Conservation (phyloP, 768 basidiomycete species). For the Cyclocybe aegerita region DNA sequence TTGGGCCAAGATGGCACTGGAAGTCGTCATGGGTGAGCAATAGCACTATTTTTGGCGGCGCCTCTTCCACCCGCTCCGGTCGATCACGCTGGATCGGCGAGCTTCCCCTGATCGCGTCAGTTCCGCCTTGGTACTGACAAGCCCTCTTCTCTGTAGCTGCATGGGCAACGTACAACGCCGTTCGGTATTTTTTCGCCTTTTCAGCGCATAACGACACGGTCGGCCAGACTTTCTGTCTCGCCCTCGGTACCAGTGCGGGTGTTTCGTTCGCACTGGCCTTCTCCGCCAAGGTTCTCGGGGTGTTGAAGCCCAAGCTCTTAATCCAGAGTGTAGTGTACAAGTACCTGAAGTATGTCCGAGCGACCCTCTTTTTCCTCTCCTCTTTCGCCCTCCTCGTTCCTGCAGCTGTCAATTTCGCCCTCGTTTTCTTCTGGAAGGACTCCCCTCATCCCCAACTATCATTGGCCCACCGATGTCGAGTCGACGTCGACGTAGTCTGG, state of each 20-base stretch:
- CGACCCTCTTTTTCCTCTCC: constrained; percentile 39
- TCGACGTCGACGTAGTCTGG: constrained; percentile 72
- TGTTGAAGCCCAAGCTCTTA: constrained; percentile 38
- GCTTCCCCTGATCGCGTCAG: not conserved
- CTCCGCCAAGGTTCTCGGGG: constrained; percentile 35
- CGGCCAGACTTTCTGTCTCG: constrained; percentile 44
- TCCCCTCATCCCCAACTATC: constrained; percentile 31
- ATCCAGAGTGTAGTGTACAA: constrained; percentile 28
- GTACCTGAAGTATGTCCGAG: constrained; percentile 27
- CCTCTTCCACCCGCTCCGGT: no score
- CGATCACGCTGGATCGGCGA: not conserved
- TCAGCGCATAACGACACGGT: constrained; percentile 35
- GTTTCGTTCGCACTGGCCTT: constrained; percentile 39
- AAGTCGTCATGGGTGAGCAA: constrained; percentile 38
- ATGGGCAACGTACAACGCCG: constrained; percentile 62
- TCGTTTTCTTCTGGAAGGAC: constrained; percentile 55
- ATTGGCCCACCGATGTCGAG: constrained; percentile 52
- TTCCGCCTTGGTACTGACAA: no score
- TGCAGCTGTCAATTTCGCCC: constrained; percentile 52
- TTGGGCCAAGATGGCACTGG: constrained; percentile 26
- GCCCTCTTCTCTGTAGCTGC: constrained; percentile 31
- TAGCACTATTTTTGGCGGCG: not conserved
- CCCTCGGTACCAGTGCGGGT: constrained; percentile 47
- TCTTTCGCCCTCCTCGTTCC: constrained; percentile 50
- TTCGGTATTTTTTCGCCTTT: constrained; percentile 68